phyloP scores from a whole-genome alignment of 345 rosid species.

The Boechera divaricarpa region DNA sequence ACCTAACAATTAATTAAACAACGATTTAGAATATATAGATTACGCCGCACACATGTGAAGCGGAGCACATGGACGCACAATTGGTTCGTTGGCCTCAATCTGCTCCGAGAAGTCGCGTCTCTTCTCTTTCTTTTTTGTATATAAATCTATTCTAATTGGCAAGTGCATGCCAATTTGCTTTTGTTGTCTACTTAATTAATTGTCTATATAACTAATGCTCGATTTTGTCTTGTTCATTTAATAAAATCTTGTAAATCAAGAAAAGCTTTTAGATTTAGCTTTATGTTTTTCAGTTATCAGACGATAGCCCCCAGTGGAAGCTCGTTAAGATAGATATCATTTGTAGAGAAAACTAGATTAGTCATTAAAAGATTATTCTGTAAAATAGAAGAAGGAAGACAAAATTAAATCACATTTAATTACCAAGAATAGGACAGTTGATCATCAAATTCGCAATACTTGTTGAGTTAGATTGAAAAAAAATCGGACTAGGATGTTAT shows the following conservation, averaged over 20 bases:
- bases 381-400: background rate
- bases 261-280: too few relatives aligned
- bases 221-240: background rate
- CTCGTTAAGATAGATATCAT: background rate
- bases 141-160: background rate
- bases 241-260: background rate
- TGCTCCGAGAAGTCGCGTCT: constrained; percentile 69
- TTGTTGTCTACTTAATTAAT: constrained; percentile 9
- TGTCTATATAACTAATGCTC: constrained; percentile 9
- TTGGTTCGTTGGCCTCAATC: constrained; percentile 47
- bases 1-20: constrained; percentile 17
- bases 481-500: too few relatives aligned
- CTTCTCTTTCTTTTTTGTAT: background rate
- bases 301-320: background rate
- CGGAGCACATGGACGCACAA: constrained; percentile 30
- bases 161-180: constrained; percentile 28
- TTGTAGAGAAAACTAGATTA: background rate
- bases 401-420: too few relatives aligned
- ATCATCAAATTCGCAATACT: too few relatives aligned
- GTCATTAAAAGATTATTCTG: background rate
- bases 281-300: background rate
- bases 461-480: too few relatives aligned
- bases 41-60: constrained; percentile 41
- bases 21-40: constrained; percentile 1
- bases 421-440: too few relatives aligned